Conservation (phyloP, 495 filamentous ascomycete genomes). For the Delitschia confertaspora region DNA sequence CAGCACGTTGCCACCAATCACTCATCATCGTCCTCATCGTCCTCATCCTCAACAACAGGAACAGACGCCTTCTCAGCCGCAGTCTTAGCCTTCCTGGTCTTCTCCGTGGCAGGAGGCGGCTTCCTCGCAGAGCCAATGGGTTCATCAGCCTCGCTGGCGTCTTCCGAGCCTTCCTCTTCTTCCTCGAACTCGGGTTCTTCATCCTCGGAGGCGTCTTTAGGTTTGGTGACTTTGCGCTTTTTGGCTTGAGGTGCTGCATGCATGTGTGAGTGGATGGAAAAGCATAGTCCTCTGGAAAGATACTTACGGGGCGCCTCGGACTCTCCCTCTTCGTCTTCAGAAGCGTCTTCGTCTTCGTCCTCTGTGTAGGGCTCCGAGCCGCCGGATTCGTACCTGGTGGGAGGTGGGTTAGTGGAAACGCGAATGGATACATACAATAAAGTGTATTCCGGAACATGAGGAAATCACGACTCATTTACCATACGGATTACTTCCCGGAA, state of each 20-base stretch:
- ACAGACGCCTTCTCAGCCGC: constrained; percentile 23
- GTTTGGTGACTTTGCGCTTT: constrained; percentile 15
- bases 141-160: constrained; percentile 20
- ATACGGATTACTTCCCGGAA: too few species aligned
- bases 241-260: constrained; percentile 20
- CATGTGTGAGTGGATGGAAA: constrained; percentile 5
- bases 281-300: neutral
- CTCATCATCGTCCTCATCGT: constrained; percentile 29
- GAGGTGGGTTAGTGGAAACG: neutral
- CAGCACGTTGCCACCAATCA: too few species aligned
- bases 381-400: constrained; percentile 27
- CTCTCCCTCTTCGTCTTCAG: constrained; percentile 23
- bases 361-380: constrained; percentile 29
- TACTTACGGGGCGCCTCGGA: constrained; percentile 24
- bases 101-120: constrained; percentile 24
- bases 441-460: neutral
- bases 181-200: constrained; percentile 24
- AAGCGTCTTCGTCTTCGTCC: constrained; percentile 25
- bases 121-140: constrained; percentile 25
- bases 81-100: constrained; percentile 21
- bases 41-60: constrained; percentile 28
- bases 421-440: neutral
- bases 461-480: too few species aligned
- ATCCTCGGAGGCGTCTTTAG: constrained; percentile 22
- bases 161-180: constrained; percentile 18